A percentile compares a stretch with the other conserved stretches of the same genome.
phyloP scores from a whole-genome alignment of 371 early-diverging fungal species.

The Mucor piriformis region DNA sequence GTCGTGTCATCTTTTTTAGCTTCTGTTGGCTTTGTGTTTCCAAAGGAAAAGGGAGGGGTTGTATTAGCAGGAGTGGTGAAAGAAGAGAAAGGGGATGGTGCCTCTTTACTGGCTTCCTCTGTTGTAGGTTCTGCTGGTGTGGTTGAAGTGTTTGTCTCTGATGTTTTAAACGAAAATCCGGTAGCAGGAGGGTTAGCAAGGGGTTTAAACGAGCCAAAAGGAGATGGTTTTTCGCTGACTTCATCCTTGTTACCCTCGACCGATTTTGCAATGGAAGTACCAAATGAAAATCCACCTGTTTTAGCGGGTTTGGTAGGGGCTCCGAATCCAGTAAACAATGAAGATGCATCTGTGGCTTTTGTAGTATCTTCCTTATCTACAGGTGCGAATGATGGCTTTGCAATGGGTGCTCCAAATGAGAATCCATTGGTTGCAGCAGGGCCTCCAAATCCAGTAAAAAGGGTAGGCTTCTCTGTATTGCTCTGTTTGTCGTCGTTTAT shows the following conservation, averaged over 20 bases:
- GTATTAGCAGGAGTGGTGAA: neutral
- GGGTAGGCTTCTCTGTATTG: neutral
- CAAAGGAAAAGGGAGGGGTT: conserved; percentile 1
- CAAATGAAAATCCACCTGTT: neutral
- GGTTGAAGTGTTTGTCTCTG: no score
- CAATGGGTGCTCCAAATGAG: neutral
- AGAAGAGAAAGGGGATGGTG: neutral
- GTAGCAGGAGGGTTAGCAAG: neutral
- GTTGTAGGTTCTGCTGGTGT: neutral
- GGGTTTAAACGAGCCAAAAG: neutral
- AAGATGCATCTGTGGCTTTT: no score
- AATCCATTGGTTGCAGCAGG: neutral
- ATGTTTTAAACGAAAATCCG: neutral
- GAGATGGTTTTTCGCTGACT: neutral
- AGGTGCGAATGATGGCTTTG: no score
- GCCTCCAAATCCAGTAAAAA: neutral
- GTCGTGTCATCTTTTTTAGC: neutral
- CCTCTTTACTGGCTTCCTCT: neutral
- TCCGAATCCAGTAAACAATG: conserved; percentile 1
- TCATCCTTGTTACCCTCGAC: neutral
- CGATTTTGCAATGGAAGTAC: no score
- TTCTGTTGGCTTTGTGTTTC: neutral
- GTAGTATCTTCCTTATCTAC: no score
- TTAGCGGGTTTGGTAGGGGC: neutral
- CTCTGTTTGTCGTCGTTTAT: neutral